Conservation (phyloP, 2,329 filamentous ascomycete genomes). For the Aspergillus luchuensis region DNA sequence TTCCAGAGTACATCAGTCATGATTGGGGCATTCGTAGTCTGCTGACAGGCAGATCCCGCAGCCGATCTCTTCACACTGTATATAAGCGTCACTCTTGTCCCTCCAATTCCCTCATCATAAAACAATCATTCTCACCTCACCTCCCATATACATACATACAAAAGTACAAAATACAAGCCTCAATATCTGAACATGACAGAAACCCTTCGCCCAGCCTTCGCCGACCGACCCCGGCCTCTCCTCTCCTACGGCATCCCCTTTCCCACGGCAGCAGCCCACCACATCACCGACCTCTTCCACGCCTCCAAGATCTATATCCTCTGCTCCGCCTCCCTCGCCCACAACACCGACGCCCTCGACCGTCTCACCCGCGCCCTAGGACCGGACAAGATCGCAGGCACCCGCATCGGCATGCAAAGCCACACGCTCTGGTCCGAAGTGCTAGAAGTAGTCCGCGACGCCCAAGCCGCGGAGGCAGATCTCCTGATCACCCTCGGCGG, state of each 20-base stretch:
- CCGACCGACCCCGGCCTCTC: constrained; percentile 40
- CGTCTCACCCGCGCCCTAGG: constrained; percentile 47
- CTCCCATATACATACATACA: not conserved
- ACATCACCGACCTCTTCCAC: constrained; percentile 49
- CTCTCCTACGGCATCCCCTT: constrained; percentile 54
- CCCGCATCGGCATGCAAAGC: constrained; percentile 54
- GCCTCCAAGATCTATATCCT: constrained; percentile 55
- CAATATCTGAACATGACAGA: constrained; percentile 19
- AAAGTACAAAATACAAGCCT: not conserved
- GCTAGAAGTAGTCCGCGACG: constrained; percentile 50
- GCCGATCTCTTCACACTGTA: not conserved
- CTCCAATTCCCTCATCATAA: too few species aligned
- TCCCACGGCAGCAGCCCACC: constrained; percentile 47
- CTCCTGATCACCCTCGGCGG: constrained; percentile 58
- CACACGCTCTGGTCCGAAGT: constrained; percentile 59
- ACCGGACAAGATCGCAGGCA: constrained; percentile 43
- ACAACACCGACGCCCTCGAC: constrained; percentile 50
- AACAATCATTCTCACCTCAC: not conserved
- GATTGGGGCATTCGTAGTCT: not conserved
- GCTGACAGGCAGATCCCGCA: not conserved
- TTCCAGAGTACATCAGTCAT: too few species aligned
- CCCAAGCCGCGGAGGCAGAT: constrained; percentile 45
- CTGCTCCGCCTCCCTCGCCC: constrained; percentile 52
- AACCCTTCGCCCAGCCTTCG: constrained; percentile 42
- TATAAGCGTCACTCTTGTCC: not conserved